These are phyloP conservation scores for Pyrenochaeta sp. DNA, from an alignment of 2,329 filamentous ascomycete genomes.

Conservation along the genomic window DNA sequence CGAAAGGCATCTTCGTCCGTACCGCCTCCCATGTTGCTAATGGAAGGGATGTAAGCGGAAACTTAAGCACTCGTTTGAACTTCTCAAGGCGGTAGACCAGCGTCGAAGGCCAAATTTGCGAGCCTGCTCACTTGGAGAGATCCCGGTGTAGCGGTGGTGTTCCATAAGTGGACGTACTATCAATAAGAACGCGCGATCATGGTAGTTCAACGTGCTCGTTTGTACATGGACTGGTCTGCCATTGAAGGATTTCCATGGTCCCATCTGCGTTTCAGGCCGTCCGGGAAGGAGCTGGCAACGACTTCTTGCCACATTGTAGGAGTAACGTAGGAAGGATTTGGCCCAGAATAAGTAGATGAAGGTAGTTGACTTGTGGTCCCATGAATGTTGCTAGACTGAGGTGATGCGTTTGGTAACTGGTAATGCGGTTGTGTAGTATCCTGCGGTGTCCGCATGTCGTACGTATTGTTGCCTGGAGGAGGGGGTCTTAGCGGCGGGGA, in stretches of 20 bases:
- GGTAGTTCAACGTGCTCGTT: slow-evolving; percentile 43
- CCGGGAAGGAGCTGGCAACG: slow-evolving; percentile 53
- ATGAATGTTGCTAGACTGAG: slow-evolving; percentile 43
- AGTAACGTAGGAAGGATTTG: slow-evolving; percentile 53
- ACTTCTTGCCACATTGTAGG: slow-evolving; percentile 62
- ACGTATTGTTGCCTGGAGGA: slow-evolving; percentile 47
- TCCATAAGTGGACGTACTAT: not conserved
- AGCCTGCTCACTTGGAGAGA: not conserved
- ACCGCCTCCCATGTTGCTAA: not conserved
- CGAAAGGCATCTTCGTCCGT: not conserved
- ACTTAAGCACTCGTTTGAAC: not conserved
- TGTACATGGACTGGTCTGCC: slow-evolving; percentile 50
- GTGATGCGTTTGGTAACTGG: slow-evolving; percentile 47
- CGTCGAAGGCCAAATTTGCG: not conserved
- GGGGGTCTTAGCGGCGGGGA: slow-evolving; percentile 56
- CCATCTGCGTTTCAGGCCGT: slow-evolving; percentile 56
- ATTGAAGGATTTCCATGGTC: slow-evolving; percentile 50
- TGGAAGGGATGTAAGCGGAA: not conserved
- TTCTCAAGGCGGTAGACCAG: not conserved
- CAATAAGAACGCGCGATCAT: not conserved
- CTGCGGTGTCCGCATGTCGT: slow-evolving; percentile 48
- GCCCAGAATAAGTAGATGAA: slow-evolving; percentile 44
- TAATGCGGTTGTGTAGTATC: slow-evolving; percentile 44
- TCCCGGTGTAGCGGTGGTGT: not conserved
- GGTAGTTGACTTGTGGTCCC: slow-evolving; percentile 41